phyloP scores from a whole-genome alignment of 352 stramenopile genomes.

The Globisporangium alternatum region DNA sequence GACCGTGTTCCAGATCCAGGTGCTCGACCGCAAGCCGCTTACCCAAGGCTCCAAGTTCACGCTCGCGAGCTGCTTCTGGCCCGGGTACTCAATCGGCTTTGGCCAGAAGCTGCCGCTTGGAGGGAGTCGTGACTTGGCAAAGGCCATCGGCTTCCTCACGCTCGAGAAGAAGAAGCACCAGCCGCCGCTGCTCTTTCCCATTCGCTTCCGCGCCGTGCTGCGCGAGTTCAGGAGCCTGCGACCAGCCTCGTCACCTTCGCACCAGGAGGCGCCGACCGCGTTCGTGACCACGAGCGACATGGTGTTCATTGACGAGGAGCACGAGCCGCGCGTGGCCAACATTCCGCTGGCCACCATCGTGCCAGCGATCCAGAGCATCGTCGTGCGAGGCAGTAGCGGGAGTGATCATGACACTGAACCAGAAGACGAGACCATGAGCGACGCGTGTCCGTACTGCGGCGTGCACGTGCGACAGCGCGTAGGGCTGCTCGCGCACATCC shows the following conservation, averaged over 20 bases:
- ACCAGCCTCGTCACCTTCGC: constrained; percentile 12
- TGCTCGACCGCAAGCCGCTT: constrained; percentile 48
- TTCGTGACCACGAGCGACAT: constrained; percentile 54
- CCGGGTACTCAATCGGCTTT: constrained; percentile 46
- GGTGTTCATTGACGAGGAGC: constrained; percentile 52
- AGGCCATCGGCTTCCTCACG: constrained; percentile 58
- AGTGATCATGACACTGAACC: neutral
- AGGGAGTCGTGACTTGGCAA: constrained; percentile 39
- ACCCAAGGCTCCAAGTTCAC: constrained; percentile 51
- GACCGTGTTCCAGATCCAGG: constrained; percentile 63
- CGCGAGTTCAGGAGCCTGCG: constrained; percentile 33
- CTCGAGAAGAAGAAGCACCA: constrained; percentile 71
- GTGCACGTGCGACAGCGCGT: constrained; percentile 34
- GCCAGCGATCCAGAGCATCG: neutral
- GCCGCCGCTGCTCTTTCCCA: constrained; percentile 51
- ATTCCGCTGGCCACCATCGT: constrained; percentile 35
- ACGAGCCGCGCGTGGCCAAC: constrained; percentile 28
- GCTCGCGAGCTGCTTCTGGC: constrained; percentile 56
- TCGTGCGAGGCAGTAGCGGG: neutral
- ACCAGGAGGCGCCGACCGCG: constrained; percentile 24
- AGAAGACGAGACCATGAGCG: constrained; percentile 32
- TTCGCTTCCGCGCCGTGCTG: constrained; percentile 48
- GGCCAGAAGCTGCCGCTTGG: constrained; percentile 53
- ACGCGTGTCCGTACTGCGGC: constrained; percentile 56
- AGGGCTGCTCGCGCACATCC: constrained; percentile 49